These are phyloP conservation scores for Haplosporangium gracile DNA, from an alignment of 192 early-diverging fungal species.

Conservation along the genomic window DNA sequence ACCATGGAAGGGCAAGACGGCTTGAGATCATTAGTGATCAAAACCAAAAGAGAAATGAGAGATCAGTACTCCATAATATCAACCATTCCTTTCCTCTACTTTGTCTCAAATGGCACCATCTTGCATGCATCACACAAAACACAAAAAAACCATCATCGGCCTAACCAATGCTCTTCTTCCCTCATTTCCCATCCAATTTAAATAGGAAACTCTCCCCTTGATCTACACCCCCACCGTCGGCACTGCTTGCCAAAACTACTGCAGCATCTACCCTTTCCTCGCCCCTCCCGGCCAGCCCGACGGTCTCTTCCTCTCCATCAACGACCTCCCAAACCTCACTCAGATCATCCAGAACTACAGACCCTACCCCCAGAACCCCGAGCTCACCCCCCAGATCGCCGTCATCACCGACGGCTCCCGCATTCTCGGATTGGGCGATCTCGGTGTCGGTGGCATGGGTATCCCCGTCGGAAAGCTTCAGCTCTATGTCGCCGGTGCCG, in stretches of 20 bases:
- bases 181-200: neutral
- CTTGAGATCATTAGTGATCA: neutral
- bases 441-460: conserved; percentile 96
- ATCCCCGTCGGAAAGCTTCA: conserved; percentile 97
- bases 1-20: neutral
- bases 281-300: conserved; percentile 80
- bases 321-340: conserved; percentile 79
- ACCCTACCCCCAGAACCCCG: conserved; percentile 67
- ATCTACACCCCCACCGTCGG: conserved; percentile 92
- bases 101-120: neutral
- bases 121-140: neutral
- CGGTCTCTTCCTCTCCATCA: conserved; percentile 90
- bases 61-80: neutral
- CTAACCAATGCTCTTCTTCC: neutral
- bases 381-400: conserved; percentile 80
- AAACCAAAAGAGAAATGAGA: neutral
- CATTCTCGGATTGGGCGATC: conserved; percentile 95
- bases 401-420: conserved; percentile 96
- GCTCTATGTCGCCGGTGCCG: conserved; percentile 88
- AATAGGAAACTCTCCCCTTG: conserved; percentile 79
- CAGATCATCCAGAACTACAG: conserved; percentile 86
- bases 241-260: conserved; percentile 88
- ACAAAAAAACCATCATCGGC: neutral
- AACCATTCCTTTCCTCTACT: neutral
- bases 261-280: conserved; percentile 88